phyloP scores from a whole-genome alignment of 2,329 filamentous ascomycete species.

The Torrubiella hemipterigena region DNA sequence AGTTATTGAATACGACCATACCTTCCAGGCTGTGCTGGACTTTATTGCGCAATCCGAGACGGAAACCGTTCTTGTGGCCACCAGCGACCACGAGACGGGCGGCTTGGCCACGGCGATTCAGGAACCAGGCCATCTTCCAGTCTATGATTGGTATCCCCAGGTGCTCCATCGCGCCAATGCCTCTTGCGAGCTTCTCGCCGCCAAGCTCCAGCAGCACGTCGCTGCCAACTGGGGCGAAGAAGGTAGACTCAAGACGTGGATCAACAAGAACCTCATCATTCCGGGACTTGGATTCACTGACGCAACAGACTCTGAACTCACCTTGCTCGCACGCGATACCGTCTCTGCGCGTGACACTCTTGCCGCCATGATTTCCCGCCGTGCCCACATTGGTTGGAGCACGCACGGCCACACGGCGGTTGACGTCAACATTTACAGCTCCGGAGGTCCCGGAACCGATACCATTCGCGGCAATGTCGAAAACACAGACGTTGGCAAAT shows the following conservation, averaged over 20 bases:
- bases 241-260: slow-evolving; percentile 45
- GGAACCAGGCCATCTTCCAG: slow-evolving; percentile 37
- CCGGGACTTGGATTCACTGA: slow-evolving; percentile 68
- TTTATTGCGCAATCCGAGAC: slow-evolving; percentile 66
- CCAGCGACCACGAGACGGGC: slow-evolving; percentile 93
- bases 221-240: slow-evolving; percentile 19
- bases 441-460: slow-evolving; percentile 50
- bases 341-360: slow-evolving; percentile 46
- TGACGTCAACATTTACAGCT: slow-evolving; percentile 94
- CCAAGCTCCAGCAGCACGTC: slow-evolving; percentile 50
- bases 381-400: slow-evolving; percentile 85
- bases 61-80: slow-evolving; percentile 73
- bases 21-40: slow-evolving; percentile 72
- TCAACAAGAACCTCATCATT: slow-evolving; percentile 55
- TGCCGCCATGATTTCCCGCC: slow-evolving; percentile 74
- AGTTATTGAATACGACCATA: slow-evolving; percentile 86
- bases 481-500: slow-evolving; percentile 84
- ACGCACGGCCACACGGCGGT: slow-evolving; percentile 90
- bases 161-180: slow-evolving; percentile 68
- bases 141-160: slow-evolving; percentile 68
- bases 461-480: slow-evolving; percentile 76
- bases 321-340: slow-evolving; percentile 47
- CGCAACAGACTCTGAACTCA: slow-evolving; percentile 58
- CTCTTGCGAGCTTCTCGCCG: slow-evolving; percentile 59
- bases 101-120: slow-evolving; percentile 73